phyloP scores from a whole-genome alignment of 179 eudicot genomes.

The Silene noctiflora region DNA sequence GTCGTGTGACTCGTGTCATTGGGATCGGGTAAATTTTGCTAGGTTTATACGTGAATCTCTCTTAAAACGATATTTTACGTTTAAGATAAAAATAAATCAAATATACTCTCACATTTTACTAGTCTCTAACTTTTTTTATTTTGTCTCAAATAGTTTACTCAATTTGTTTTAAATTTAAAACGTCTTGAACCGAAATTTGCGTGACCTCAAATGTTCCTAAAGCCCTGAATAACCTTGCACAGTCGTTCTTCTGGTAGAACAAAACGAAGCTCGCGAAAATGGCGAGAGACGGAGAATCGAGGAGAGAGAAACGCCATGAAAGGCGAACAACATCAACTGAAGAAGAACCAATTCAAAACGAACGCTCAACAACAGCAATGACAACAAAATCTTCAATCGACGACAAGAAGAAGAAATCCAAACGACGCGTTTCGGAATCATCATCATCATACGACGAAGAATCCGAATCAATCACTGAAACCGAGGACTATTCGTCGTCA shows the following conservation, averaged over 20 bases:
- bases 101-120: too few relatives aligned
- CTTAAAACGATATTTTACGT: too few relatives aligned
- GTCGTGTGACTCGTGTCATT: too few relatives aligned
- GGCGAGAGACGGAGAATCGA: constrained; percentile 30
- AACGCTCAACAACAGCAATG: constrained; percentile 2
- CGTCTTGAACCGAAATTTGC: too few relatives aligned
- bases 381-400: background rate
- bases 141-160: too few relatives aligned
- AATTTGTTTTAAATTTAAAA: too few relatives aligned
- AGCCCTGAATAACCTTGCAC: too few relatives aligned
- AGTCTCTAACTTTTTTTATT: too few relatives aligned
- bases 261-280: constrained; percentile 11
- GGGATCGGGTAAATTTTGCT: too few relatives aligned
- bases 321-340: constrained; percentile 17
- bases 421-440: constrained; percentile 26
- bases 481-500: constrained; percentile 20
- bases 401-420: constrained; percentile 27
- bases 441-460: constrained; percentile 21
- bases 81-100: too few relatives aligned
- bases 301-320: constrained; percentile 23
- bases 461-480: constrained; percentile 29
- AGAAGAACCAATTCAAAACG: background rate
- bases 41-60: too few relatives aligned
- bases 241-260: background rate
- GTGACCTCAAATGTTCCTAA: too few relatives aligned